Evolutionary conservation across 768 basidiomycete genomes (phyloP), one percentile per base, ranked within the genome.

Genomic region (Amanita jacksonii): DNA sequence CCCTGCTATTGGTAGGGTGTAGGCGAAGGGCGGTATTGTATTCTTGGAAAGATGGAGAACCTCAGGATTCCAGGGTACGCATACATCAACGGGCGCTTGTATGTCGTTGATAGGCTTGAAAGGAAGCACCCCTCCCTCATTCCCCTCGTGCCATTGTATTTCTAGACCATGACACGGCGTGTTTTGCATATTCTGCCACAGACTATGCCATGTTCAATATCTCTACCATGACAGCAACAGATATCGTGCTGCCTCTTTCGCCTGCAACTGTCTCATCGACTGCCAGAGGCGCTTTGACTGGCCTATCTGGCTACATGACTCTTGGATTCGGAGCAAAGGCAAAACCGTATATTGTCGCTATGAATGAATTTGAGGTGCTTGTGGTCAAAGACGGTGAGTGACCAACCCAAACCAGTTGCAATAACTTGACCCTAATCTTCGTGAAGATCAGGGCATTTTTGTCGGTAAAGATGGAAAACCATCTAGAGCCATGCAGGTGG

Each of bases 61-160:
- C 79, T 19, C 79, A 87, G 50, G 80, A 79, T 33, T 59, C 69
- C 38, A 80, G 78, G 67, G 87, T 88, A 52, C 43, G 71, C 51
- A 13, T 4, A 23, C 13, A 7, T 19, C 1, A 18, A 18, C 10
- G 19, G 37, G 10, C 24, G 47, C 47, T 44, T 44, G 38, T 16
- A 28, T 40, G 4, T n/a, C 5, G 27, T 35, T n/a, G 16, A n/a
- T 22, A 10, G 28, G 42, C 8, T 44, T 16, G 25, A 12, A 47
- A 93, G 86, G 94, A 98, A 73, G 66, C 79, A 3, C 54, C 69
- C 0, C 68, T 97, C 3, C 86, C 93, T 9, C 94, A 98, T 58
- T 91, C 92, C 7, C 82, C 96, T n/a, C 77, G 96, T 31, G 70
- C 74, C 0, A 80, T 96, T 39, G 68, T 80, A 2, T 93, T 97